These are phyloP conservation scores for Exserohilum rostratum DNA, from an alignment of 2,329 filamentous ascomycete genomes.

Conservation along the genomic window DNA sequence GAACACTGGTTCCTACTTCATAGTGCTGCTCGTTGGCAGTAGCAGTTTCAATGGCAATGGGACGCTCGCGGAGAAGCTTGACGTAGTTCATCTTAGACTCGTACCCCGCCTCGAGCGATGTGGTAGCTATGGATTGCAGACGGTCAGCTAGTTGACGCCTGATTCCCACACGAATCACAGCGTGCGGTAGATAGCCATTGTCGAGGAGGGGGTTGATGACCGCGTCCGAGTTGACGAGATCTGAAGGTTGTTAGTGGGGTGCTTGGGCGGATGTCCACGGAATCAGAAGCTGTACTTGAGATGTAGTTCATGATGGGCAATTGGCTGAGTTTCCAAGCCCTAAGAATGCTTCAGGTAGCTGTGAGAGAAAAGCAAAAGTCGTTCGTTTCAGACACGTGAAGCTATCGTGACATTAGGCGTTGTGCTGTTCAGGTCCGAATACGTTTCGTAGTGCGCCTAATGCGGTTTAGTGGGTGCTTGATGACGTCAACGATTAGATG, in stretches of 20 bases:
- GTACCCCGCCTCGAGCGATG: slow-evolving; percentile 60
- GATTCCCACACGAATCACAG: slow-evolving; percentile 69
- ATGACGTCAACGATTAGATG: slow-evolving; percentile 34
- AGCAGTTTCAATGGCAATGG: slow-evolving; percentile 72
- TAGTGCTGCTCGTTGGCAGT: slow-evolving; percentile 74
- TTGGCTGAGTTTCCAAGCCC: not conserved
- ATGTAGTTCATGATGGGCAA: slow-evolving; percentile 39
- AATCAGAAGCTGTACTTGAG: slow-evolving; percentile 28
- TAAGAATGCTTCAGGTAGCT: not conserved
- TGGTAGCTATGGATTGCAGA: slow-evolving; percentile 60
- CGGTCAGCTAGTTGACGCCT: slow-evolving; percentile 69
- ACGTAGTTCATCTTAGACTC: slow-evolving; percentile 69
- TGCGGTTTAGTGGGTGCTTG: slow-evolving; percentile 19
- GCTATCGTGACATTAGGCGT: slow-evolving; percentile 19
- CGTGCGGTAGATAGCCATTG: slow-evolving; percentile 67
- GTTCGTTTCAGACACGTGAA: not conserved
- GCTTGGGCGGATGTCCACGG: not conserved
- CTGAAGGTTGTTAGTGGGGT: slow-evolving; percentile 14
- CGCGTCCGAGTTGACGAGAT: slow-evolving; percentile 32
- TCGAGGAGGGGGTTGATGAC: slow-evolving; percentile 60
- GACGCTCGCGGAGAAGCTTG: slow-evolving; percentile 61
- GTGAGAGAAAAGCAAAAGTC: not conserved
- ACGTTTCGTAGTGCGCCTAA: slow-evolving; percentile 26
- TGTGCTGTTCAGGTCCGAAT: slow-evolving; percentile 26
- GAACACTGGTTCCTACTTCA: slow-evolving; percentile 70